phyloP scores from a whole-genome alignment of 1,139 yeast species.

The Suhomyces chickasaworum region DNA sequence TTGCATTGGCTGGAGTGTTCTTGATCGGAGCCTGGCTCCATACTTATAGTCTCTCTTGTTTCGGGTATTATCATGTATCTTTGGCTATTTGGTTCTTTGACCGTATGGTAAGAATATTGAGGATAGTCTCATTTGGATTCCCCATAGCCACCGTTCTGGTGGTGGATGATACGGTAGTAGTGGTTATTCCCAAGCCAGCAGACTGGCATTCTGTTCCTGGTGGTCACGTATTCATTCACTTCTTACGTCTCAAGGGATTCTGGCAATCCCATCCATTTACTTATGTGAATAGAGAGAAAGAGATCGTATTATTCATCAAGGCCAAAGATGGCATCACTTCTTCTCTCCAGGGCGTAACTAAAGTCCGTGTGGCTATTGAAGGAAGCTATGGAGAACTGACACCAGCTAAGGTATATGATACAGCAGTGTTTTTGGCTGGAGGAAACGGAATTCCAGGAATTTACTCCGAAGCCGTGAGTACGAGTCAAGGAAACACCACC shows the following conservation, averaged over 20 bases:
- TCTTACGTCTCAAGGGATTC: slow-evolving; percentile 53
- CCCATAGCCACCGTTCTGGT: slow-evolving; percentile 39
- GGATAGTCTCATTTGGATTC: slow-evolving; percentile 41
- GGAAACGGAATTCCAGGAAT: slow-evolving; percentile 33
- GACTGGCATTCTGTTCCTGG: slow-evolving; percentile 57
- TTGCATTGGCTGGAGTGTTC: slow-evolving; percentile 42
- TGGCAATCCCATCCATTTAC: slow-evolving; percentile 81
- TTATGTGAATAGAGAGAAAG: slow-evolving; percentile 37
- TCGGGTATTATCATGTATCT: slow-evolving; percentile 40
- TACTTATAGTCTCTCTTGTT: slow-evolving; percentile 39
- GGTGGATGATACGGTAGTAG: slow-evolving; percentile 42
- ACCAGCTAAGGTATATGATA: slow-evolving; percentile 22
- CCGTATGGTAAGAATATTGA: slow-evolving; percentile 37
- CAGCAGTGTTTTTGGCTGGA: slow-evolving; percentile 30
- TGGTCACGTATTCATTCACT: slow-evolving; percentile 63
- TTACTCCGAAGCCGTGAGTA: slow-evolving; percentile 22
- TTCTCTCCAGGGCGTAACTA: slow-evolving; percentile 29
- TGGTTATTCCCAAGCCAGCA: slow-evolving; percentile 42
- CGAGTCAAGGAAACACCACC: slow-evolving; percentile 7
- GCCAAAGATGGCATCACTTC: slow-evolving; percentile 50
- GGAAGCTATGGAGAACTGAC: slow-evolving; percentile 29
- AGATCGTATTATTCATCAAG: slow-evolving; percentile 41
- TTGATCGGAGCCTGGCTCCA: slow-evolving; percentile 47
- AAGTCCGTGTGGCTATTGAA: slow-evolving; percentile 25
- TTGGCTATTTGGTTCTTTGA: slow-evolving; percentile 50